Evolutionary conservation across 768 basidiomycete genomes (phyloP).

Genomic region (Myochromella boudieri): DNA sequence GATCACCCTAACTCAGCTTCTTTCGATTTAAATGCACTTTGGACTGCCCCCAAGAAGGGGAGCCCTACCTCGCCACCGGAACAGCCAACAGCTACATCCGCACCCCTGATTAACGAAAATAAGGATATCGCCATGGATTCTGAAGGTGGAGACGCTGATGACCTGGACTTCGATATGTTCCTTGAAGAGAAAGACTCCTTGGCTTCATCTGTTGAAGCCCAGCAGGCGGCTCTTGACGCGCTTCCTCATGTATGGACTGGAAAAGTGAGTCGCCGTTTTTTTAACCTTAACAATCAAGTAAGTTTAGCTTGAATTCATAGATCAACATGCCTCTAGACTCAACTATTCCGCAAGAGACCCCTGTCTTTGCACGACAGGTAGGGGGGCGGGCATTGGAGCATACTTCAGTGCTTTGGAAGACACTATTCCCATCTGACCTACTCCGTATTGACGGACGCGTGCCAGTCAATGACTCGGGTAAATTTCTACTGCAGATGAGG

Average conservation of each 20-base stretch:
- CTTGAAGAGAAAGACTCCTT: slow-evolving; percentile 61
- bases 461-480: slow-evolving; percentile 67
- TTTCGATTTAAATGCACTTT: slow-evolving; percentile 74
- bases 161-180: slow-evolving; percentile 88
- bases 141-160: slow-evolving; percentile 51
- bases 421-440: slow-evolving; percentile 68
- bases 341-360: slow-evolving; percentile 62
- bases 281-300: background rate
- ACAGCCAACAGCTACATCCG: slow-evolving; percentile 22
- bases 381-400: slow-evolving; percentile 65
- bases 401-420: slow-evolving; percentile 68
- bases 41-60: slow-evolving; percentile 53
- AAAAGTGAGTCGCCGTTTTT: slow-evolving; percentile 48
- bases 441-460: slow-evolving; percentile 86
- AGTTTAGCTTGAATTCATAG: slow-evolving; percentile 34
- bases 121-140: slow-evolving; percentile 48
- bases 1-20: slow-evolving; percentile 49
- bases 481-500: slow-evolving; percentile 78
- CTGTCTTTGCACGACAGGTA: slow-evolving; percentile 73
- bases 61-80: slow-evolving; percentile 15
- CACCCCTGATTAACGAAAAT: slow-evolving; percentile 25
- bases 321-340: slow-evolving; percentile 81
- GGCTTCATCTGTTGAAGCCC: slow-evolving; percentile 34
- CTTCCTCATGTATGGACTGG: slow-evolving; percentile 70
- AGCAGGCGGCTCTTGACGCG: slow-evolving; percentile 53